phyloP scores from a whole-genome alignment of 163 green algal species.

The Volvox carteri region DNA sequence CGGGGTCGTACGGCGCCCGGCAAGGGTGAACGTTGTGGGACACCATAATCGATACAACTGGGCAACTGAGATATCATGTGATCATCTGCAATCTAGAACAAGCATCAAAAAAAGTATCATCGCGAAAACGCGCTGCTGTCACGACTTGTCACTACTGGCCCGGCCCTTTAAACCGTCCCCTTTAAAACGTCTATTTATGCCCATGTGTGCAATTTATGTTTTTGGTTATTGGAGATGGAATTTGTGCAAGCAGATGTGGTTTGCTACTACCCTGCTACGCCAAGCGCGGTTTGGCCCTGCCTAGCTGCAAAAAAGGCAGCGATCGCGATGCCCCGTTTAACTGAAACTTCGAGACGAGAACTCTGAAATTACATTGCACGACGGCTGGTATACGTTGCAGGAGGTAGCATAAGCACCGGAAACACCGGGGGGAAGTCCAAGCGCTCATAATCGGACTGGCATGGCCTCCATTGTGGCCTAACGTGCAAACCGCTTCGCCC shows the following conservation, averaged over 20 bases:
- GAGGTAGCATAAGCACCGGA: neutral
- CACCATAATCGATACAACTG: too few species aligned
- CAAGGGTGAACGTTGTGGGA: too few species aligned
- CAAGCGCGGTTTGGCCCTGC: neutral
- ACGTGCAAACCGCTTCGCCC: too few species aligned
- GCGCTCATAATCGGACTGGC: neutral
- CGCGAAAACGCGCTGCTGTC: conserved; percentile 14
- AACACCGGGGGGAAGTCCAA: neutral
- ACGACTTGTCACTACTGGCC: conserved; percentile 32
- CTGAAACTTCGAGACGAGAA: neutral
- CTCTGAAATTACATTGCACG: neutral
- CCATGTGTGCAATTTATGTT: neutral
- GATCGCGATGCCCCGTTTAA: neutral
- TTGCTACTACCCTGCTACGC: neutral
- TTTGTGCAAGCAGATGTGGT: too few species aligned
- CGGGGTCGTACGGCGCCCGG: neutral
- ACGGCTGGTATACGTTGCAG: neutral
- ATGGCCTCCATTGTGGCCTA: too few species aligned
- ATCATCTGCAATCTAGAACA: too few species aligned
- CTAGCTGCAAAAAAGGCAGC: neutral
- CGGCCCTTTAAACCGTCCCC: neutral
- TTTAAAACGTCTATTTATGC: neutral
- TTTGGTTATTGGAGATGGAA: too few species aligned
- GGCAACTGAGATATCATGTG: too few species aligned
- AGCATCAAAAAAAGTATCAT: too few species aligned